phyloP scores from a whole-genome alignment of 345 rosid species.

The Brassica juncea region DNA sequence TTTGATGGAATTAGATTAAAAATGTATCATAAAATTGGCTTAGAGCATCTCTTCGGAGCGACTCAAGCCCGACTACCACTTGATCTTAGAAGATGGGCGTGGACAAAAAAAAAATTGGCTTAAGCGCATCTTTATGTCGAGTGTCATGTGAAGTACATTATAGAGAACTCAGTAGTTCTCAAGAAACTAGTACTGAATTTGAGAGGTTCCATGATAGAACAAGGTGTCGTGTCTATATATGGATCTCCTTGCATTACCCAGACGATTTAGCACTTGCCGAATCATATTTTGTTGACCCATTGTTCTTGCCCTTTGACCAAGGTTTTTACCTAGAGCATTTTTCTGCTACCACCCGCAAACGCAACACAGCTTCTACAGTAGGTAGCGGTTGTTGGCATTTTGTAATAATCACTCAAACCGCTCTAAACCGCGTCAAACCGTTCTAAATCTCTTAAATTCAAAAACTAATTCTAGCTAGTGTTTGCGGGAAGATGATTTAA shows the following conservation, averaged over 20 bases:
- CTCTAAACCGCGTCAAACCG: no score
- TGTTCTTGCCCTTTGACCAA: slow-evolving; percentile 27
- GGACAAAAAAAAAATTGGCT: no score
- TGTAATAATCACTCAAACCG: no score
- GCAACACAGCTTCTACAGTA: no score
- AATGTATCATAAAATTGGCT: background rate
- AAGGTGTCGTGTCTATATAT: background rate
- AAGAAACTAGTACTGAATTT: background rate
- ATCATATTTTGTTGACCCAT: background rate
- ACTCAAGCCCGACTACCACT: no score
- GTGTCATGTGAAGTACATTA: background rate
- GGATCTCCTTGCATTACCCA: background rate
- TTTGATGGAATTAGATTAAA: background rate
- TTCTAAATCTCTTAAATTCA: no score
- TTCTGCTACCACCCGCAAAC: no score
- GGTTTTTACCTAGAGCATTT: slow-evolving; percentile 2
- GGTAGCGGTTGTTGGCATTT: no score
- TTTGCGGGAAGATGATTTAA: no score
- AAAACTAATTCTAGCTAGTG: no score
- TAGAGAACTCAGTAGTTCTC: background rate
- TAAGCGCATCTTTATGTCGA: background rate
- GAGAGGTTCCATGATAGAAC: background rate
- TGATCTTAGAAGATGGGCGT: no score
- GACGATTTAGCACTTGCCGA: background rate
- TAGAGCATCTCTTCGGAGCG: no score